Evolutionary conservation across 2,329 filamentous ascomycete species (phyloP), one percentile per base, ranked within the genome.

Genomic region (Alternaria novae-zelandiae): DNA sequence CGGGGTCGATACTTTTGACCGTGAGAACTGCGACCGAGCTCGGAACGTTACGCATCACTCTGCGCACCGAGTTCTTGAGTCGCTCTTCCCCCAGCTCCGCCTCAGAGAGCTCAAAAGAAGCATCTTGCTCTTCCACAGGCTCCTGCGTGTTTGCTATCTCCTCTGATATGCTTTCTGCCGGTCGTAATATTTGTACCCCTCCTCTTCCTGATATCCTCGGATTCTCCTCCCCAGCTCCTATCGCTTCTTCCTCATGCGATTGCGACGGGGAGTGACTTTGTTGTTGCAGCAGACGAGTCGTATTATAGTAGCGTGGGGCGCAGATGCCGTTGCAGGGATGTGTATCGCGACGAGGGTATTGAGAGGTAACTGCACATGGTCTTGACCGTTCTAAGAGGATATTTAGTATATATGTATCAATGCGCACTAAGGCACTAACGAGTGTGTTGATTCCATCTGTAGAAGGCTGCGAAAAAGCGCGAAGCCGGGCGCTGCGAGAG

Each of bases 1-100:
- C 54, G 9, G 68, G 60, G 26, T 74, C 69, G 30, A 57, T 30
- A 28, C 64, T 62, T 15, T 66, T 59, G 9, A 79, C 73, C 2
- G 87, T 88, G 59, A 89, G 82, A 36, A 89, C 80, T 47, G 86
- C 86, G 54, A 88, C 86, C 1, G 87, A 85, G 73, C 87, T 84
- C 1, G 86, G 85, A 6, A 89, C 83, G 21, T 80, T 78, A 44
- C 87, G 86, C 83, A 87, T 86, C 45, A 86, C 70, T n/a, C 23
- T 15, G 28, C 75, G 75, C 6, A 77, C 67, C 10, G 65, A 57
- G 3, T 60, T 43, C 15, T 62, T 63, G 36, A 74, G 50, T 44
- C 54, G 28, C 13, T 41, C 55, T 41, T 61, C 43, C 43, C 62
- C 59, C 12, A 43, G n/a, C 17, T 61, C 57, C 43, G 44, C 10